Conservation (phyloP, 148 eudicot species). For the Beta vulgaris region DNA sequence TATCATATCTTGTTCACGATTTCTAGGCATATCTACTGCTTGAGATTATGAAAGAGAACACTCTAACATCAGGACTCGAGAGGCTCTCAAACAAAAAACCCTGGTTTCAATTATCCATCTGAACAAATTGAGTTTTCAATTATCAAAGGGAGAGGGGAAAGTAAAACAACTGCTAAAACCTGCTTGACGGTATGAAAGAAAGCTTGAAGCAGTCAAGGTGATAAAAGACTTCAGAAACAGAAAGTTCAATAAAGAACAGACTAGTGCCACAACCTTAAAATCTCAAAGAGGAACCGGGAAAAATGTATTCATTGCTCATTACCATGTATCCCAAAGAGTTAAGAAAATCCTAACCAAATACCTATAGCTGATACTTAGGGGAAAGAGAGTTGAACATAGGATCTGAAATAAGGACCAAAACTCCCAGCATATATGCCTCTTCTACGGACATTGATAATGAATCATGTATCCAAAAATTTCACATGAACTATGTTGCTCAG, state of each 20-base stretch:
- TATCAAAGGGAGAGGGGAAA: not conserved
- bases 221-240: not conserved
- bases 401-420: not conserved
- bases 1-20: conserved; percentile 1
- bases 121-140: not conserved
- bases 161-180: not conserved
- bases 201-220: not conserved
- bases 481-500: not conserved
- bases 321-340: not conserved
- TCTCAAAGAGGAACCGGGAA: not conserved
- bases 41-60: not conserved
- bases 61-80: not conserved
- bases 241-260: not conserved
- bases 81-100: not conserved
- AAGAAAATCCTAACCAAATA: not conserved
- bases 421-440: not conserved
- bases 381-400: not conserved
- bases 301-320: not conserved
- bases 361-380: not conserved
- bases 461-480: not conserved
- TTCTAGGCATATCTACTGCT: conserved; percentile 6
- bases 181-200: not conserved
- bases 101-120: not conserved
- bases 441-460: not conserved
- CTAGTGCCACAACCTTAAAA: not conserved